Percentiles rank a stretch among this genome's conserved stretches.
These are phyloP conservation scores for Candida ficus DNA, from an alignment of 805 yeast species.

Conservation along the genomic window DNA sequence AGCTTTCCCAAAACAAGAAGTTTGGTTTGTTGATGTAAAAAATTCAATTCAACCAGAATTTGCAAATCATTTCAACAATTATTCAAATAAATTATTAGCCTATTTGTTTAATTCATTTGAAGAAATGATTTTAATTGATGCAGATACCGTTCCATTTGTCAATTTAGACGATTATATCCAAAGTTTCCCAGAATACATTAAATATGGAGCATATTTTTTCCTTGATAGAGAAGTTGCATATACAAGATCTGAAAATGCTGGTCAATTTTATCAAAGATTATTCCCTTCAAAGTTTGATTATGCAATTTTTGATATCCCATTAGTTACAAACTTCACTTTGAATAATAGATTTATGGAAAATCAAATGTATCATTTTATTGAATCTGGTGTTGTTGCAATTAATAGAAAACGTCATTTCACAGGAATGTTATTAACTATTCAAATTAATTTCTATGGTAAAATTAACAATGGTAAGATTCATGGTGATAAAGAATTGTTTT, in stretches of 20 bases:
- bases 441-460: not conserved
- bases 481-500: not conserved
- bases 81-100: not conserved
- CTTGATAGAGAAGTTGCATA: not conserved
- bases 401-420: not conserved
- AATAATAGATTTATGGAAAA: too few species aligned
- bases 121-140: not conserved
- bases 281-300: not conserved
- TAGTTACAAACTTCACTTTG: too few species aligned
- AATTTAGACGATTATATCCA: not conserved
- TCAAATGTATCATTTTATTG: too few species aligned
- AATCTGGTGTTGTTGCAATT: too few species aligned
- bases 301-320: too few species aligned
- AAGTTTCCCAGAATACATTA: not conserved
- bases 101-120: not conserved
- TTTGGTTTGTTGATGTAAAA: not conserved
- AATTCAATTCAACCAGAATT: not conserved
- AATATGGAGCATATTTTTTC: not conserved
- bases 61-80: too few species aligned
- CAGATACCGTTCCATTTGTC: not conserved
- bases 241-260: not conserved
- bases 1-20: not conserved
- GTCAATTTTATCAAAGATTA: too few species aligned
- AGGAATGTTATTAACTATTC: not conserved
- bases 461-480: not conserved